These are phyloP conservation scores for Hyparrhenia diplandra DNA, from an alignment of 176 grass and related monocot species.

Conservation along the genomic window DNA sequence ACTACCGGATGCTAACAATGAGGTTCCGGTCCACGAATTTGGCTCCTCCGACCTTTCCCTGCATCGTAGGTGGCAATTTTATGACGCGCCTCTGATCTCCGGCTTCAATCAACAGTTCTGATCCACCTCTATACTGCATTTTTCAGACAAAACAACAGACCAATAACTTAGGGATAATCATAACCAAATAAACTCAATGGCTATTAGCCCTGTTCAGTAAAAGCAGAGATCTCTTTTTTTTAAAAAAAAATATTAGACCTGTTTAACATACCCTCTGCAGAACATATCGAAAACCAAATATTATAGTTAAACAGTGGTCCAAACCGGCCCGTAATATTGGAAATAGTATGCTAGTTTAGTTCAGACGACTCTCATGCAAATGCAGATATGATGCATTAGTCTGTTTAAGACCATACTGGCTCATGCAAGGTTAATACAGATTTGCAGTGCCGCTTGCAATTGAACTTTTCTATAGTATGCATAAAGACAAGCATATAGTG, in stretches of 20 bases:
- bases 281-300: background rate
- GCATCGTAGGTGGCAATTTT: constrained; percentile 62
- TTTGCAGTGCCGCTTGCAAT: background rate
- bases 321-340: background rate
- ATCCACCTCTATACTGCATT: constrained; percentile 85
- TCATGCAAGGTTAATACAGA: background rate
- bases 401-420: background rate
- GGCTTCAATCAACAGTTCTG: constrained; percentile 74
- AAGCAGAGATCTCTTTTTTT: background rate
- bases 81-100: constrained; percentile 87
- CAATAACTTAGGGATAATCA: background rate
- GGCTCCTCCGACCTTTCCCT: constrained; percentile 63
- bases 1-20: constrained; percentile 55
- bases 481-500: background rate
- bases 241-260: background rate
- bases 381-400: background rate
- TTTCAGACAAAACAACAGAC: constrained; percentile 11
- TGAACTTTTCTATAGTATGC: background rate
- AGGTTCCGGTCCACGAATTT: constrained; percentile 82
- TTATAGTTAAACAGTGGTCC: background rate
- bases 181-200: background rate
- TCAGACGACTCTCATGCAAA: background rate
- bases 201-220: background rate
- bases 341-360: background rate
- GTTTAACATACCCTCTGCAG: background rate